Evolutionary conservation across 495 filamentous ascomycete species (phyloP).

Genomic region (Copromyces sp.): DNA sequence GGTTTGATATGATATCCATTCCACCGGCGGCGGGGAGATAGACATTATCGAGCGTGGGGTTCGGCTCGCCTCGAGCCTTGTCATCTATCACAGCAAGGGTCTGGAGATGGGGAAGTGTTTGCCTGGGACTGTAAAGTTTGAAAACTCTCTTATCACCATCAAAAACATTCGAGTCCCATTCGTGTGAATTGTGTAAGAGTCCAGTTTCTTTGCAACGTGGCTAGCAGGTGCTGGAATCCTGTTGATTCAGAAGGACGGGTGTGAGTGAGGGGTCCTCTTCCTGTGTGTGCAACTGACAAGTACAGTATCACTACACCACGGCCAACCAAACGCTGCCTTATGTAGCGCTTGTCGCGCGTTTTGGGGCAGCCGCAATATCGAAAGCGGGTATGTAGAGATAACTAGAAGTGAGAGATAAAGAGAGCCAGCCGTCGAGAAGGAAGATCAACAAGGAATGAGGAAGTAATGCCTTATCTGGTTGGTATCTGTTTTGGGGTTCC

Average conservation of each 20-base stretch:
- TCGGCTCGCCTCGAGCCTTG: not conserved
- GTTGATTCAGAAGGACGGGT: not conserved
- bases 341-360: not conserved
- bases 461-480: not conserved
- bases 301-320: not conserved
- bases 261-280: not conserved
- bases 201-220: not conserved
- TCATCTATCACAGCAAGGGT: not conserved
- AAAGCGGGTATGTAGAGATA: not conserved
- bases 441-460: not conserved
- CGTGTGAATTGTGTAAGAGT: not conserved
- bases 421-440: not conserved
- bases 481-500: not conserved
- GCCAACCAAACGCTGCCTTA: not conserved
- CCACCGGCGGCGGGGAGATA: not conserved
- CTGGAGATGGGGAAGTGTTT: not conserved
- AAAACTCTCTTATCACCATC: not conserved
- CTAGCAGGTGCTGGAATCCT: not conserved
- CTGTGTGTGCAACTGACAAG: not conserved
- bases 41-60: not conserved
- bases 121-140: not conserved
- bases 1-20: not conserved
- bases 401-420: not conserved
- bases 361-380: not conserved
- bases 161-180: not conserved